A percentile compares a stretch with the other conserved stretches of the same genome.
Evolutionary conservation across 495 filamentous ascomycete genomes (phyloP).

Genomic region (Astrothelium subdiscretum): DNA sequence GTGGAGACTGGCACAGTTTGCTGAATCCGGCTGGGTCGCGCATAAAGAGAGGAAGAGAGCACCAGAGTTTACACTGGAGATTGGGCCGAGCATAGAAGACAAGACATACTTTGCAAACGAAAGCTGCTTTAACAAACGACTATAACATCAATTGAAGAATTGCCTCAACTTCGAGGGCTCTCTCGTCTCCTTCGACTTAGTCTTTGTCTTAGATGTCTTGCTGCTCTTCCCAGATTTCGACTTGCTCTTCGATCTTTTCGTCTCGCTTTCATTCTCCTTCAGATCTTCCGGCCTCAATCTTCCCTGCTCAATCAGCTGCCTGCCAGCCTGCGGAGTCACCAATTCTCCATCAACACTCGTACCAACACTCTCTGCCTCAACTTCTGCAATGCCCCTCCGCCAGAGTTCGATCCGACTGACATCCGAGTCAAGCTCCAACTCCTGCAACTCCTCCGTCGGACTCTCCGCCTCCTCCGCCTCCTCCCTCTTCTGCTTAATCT

Average conservation of each 20-base stretch:
- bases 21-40: neutral
- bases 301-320: constrained; percentile 34
- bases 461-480: constrained; percentile 36
- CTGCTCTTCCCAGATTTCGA: constrained; percentile 24
- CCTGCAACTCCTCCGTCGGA: constrained; percentile 23
- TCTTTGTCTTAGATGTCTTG: constrained; percentile 24
- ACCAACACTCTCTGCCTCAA: constrained; percentile 42
- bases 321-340: constrained; percentile 64
- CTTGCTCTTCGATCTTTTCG: constrained; percentile 19
- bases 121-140: neutral
- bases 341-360: constrained; percentile 77
- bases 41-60: neutral
- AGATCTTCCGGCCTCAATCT: constrained; percentile 25
- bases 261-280: constrained; percentile 13
- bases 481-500: constrained; percentile 46
- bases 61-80: neutral
- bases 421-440: constrained; percentile 36
- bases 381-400: constrained; percentile 74
- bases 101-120: neutral
- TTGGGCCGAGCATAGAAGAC: neutral
- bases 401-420: constrained; percentile 65
- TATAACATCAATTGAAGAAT: neutral
- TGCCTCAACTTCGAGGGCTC: neutral
- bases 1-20: neutral
- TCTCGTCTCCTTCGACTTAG: neutral